Evolutionary conservation across 2,329 filamentous ascomycete genomes (phyloP).

Genomic region (Talaromyces sp.): DNA sequence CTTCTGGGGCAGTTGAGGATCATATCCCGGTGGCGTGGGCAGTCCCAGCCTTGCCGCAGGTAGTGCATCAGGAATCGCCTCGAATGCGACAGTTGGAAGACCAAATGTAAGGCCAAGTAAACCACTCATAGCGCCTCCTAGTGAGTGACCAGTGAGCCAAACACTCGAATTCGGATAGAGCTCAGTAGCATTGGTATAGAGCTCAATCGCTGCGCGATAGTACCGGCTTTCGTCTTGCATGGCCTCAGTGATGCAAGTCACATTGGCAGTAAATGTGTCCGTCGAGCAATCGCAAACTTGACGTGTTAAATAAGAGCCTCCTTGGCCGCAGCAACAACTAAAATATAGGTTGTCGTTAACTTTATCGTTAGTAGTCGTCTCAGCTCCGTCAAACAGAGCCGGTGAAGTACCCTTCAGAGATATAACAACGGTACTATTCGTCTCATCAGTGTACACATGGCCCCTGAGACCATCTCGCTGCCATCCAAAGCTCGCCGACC

Average conservation of each 20-base stretch:
- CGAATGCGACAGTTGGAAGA: constrained; percentile 84
- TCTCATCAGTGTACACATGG: constrained; percentile 85
- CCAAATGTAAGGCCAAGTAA: constrained; percentile 89
- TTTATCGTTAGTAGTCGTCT: constrained; percentile 96
- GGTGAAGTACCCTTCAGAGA: constrained; percentile 87
- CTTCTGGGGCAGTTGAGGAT: constrained; percentile 67
- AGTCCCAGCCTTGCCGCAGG: constrained; percentile 80
- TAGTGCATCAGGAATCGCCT: constrained; percentile 87
- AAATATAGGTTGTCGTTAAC: constrained; percentile 97
- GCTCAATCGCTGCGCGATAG: constrained; percentile 80
- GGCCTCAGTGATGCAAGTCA: constrained; percentile 76
- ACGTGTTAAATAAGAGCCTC: constrained; percentile 83
- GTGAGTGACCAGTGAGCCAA: constrained; percentile 88
- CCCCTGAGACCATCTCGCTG: constrained; percentile 82
- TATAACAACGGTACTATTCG: constrained; percentile 83
- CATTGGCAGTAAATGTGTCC: constrained; percentile 83
- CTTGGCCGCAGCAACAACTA: constrained; percentile 94
- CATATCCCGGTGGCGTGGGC: constrained; percentile 74
- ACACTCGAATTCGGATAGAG: constrained; percentile 80
- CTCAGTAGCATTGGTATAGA: constrained; percentile 88
- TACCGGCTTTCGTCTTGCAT: constrained; percentile 82
- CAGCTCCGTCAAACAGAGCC: constrained; percentile 93
- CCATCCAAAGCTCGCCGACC: constrained; percentile 89
- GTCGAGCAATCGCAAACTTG: constrained; percentile 92
- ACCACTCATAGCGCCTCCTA: constrained; percentile 86